These are phyloP conservation scores for Diplodia seriata DNA, from an alignment of 2,329 filamentous ascomycete species.

Conservation along the genomic window DNA sequence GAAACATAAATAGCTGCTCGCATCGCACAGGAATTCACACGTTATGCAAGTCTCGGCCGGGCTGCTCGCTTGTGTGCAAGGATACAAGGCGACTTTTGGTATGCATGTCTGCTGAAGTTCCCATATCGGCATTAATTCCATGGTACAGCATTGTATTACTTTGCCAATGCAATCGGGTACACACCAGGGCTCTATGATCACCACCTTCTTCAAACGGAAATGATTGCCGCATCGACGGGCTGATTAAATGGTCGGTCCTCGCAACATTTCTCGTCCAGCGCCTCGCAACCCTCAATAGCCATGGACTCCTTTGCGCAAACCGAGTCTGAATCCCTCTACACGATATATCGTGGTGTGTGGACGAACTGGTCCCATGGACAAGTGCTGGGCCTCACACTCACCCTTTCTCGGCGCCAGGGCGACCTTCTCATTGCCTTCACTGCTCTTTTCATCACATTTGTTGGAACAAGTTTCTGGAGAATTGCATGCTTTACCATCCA, in stretches of 20 bases:
- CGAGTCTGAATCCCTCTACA: not conserved
- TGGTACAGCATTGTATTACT: not conserved
- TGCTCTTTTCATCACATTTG: conserved; percentile 36
- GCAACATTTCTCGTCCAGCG: not conserved
- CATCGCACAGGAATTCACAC: not conserved
- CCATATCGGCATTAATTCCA: not conserved
- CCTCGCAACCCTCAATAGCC: not conserved
- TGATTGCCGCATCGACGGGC: not conserved
- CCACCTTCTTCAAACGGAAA: not conserved
- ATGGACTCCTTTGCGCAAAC: conserved; percentile 5
- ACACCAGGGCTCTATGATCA: not conserved
- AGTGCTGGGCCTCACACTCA: conserved; percentile 36
- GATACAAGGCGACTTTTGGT: not conserved
- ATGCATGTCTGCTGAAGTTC: not conserved
- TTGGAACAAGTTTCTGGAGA: conserved; percentile 41
- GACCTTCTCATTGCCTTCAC: conserved; percentile 39
- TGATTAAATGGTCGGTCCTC: not conserved
- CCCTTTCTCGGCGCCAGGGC: conserved; percentile 35
- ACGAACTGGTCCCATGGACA: conserved; percentile 34
- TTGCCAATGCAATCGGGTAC: no score
- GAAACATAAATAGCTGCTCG: not conserved
- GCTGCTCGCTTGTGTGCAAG: not conserved
- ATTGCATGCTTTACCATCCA: conserved; percentile 42
- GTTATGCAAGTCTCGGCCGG: not conserved
- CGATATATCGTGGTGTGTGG: conserved; percentile 37